Conservation (phyloP, 345 rosid species). For the Euphorbia pulcherrima region DNA sequence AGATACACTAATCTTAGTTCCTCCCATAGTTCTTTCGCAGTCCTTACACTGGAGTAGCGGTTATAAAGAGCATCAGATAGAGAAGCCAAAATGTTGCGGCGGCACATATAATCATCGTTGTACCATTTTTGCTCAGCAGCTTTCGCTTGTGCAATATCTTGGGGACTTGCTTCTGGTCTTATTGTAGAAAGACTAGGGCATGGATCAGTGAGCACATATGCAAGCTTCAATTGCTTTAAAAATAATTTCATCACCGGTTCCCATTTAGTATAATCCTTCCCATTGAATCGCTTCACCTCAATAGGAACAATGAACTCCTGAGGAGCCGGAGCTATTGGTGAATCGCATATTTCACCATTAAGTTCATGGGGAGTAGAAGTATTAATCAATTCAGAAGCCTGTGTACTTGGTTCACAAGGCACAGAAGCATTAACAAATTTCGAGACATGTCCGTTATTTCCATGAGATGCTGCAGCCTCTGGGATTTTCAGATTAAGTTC, state of each 20-base stretch:
- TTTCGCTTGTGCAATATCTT: conserved; percentile 34
- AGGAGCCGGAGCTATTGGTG: conserved; percentile 27
- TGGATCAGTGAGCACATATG: conserved; percentile 57
- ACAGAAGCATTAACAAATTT: conserved; percentile 4
- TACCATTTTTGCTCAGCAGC: conserved; percentile 47
- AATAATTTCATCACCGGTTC: conserved; percentile 54
- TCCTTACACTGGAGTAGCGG: conserved; percentile 45
- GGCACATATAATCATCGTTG: conserved; percentile 64
- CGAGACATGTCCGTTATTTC: conserved; percentile 6
- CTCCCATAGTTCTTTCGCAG: conserved; percentile 82
- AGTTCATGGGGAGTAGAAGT: conserved; percentile 1
- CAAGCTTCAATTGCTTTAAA: conserved; percentile 60
- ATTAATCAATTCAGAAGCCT: background rate
- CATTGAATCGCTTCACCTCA: conserved; percentile 60
- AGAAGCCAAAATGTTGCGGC: conserved; percentile 52
- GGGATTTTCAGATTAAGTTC: background rate
- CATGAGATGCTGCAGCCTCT: background rate
- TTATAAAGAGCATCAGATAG: conserved; percentile 63
- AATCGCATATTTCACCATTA: conserved; percentile 17
- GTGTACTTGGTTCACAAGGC: conserved; percentile 1
- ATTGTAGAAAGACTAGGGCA: conserved; percentile 32
- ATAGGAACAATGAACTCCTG: conserved; percentile 36
- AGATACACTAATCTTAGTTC: conserved; percentile 65
- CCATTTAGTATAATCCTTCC: conserved; percentile 65
- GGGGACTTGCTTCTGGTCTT: conserved; percentile 28